Conservation (phyloP, 345 rosid species). For the Garcia nutans region DNA sequence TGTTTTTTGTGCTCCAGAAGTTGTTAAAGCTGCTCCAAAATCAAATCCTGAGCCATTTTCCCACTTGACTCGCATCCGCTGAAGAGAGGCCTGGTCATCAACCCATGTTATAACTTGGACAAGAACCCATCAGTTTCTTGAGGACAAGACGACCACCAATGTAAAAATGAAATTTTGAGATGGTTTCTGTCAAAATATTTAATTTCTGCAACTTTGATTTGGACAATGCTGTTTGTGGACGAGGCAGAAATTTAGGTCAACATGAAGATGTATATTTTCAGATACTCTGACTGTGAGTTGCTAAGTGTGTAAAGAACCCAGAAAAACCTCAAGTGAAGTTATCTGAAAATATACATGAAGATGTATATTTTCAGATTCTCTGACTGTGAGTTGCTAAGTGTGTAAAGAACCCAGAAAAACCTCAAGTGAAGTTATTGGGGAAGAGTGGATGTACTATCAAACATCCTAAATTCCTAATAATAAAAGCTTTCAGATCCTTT, state of each 20-base stretch:
- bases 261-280: background rate
- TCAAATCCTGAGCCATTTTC: constrained; percentile 53
- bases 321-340: background rate
- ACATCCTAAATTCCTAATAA: background rate
- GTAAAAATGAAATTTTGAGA: background rate
- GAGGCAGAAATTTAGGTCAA: background rate
- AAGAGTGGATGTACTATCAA: background rate
- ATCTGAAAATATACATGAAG: background rate
- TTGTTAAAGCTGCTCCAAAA: constrained; percentile 49
- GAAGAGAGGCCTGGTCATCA: constrained; percentile 10
- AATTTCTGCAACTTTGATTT: background rate
- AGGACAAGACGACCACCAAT: background rate
- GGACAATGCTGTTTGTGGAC: background rate
- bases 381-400: background rate
- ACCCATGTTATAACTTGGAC: background rate
- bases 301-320: background rate
- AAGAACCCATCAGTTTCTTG: background rate
- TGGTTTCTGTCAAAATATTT: background rate
- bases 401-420: background rate
- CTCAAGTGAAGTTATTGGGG: background rate
- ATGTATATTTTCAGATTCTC: background rate
- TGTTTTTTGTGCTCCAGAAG: constrained; percentile 64
- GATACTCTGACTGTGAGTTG: background rate
- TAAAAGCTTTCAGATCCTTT: background rate
- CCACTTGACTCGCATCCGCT: constrained; percentile 54